A percentile compares a stretch with the other conserved stretches of the same genome.
Conservation (phyloP, 164 flowering plant genomes). For the Magnolia changhungtana region DNA sequence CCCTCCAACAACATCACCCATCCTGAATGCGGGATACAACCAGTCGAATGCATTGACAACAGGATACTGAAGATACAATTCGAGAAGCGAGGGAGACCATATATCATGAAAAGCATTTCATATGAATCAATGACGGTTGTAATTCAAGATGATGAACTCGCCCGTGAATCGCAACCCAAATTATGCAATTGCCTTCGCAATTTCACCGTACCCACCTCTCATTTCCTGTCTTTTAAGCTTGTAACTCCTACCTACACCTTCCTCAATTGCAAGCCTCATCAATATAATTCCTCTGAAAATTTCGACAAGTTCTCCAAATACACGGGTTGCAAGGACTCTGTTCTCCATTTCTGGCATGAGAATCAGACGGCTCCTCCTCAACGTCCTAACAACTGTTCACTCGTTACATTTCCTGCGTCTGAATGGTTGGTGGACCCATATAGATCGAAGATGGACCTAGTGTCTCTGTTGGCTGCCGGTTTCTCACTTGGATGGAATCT, state of each 20-base stretch:
- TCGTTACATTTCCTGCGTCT: not conserved
- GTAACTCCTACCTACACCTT: too few relatives aligned
- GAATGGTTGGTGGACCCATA: not conserved
- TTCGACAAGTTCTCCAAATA: too few relatives aligned
- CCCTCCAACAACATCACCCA: not conserved
- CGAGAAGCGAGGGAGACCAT: not conserved
- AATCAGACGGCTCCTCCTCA: too few relatives aligned
- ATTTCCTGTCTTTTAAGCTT: too few relatives aligned
- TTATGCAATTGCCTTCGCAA: not conserved
- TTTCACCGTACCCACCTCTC: too few relatives aligned
- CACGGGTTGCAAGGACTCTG: too few relatives aligned
- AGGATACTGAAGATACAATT: not conserved
- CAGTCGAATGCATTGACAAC: not conserved
- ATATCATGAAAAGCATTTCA: not conserved
- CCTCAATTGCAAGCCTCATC: too few relatives aligned
- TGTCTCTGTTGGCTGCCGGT: not conserved
- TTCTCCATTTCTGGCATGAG: too few relatives aligned
- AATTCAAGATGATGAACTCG: not conserved
- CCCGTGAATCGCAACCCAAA: not conserved
- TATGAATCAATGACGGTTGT: not conserved
- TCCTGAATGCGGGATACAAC: not conserved
- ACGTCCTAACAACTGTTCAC: not conserved
- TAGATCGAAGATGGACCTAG: not conserved
- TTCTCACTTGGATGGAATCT: not conserved
- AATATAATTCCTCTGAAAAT: too few relatives aligned